phyloP scores from a whole-genome alignment of 208 protist genomes.

The Leishmania tropica region DNA sequence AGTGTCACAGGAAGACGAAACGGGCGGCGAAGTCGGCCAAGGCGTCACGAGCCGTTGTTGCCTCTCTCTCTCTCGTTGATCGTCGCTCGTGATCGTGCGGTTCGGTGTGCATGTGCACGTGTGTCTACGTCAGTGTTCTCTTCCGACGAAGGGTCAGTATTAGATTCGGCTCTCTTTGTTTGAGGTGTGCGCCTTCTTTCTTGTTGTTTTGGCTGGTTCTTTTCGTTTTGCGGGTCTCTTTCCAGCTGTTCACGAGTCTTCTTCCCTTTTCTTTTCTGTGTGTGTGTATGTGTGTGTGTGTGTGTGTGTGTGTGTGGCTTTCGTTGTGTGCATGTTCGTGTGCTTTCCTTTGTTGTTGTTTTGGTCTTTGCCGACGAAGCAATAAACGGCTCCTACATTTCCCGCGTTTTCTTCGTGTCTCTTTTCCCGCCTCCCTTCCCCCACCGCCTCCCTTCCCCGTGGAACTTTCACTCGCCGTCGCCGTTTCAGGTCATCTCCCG shows the following conservation, averaged over 20 bases:
- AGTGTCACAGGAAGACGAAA: not conserved
- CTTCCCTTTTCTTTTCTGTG: not conserved
- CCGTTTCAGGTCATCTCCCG: not conserved
- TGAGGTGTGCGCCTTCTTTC: not conserved
- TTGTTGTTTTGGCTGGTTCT: not conserved
- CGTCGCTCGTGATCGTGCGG: not conserved
- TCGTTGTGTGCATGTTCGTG: not conserved
- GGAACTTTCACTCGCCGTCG: not conserved
- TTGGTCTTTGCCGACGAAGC: not conserved
- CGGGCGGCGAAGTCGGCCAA: not conserved
- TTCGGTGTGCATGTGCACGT: not conserved
- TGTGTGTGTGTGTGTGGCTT: not conserved
- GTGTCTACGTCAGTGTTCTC: not conserved
- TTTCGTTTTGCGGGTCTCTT: not conserved
- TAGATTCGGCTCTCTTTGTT: not conserved
- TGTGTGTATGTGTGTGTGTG: not conserved
- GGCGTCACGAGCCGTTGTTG: not conserved
- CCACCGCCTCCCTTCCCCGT: not conserved
- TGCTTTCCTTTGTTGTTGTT: not conserved
- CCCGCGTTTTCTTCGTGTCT: not conserved
- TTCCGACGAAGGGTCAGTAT: not conserved
- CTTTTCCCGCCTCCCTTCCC: not conserved
- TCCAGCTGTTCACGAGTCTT: not conserved
- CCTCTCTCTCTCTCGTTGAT: not conserved
- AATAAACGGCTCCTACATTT: not conserved